These are phyloP conservation scores for Saussurea involucrata DNA, from an alignment of 129 eudicot genomes.

Conservation along the genomic window DNA sequence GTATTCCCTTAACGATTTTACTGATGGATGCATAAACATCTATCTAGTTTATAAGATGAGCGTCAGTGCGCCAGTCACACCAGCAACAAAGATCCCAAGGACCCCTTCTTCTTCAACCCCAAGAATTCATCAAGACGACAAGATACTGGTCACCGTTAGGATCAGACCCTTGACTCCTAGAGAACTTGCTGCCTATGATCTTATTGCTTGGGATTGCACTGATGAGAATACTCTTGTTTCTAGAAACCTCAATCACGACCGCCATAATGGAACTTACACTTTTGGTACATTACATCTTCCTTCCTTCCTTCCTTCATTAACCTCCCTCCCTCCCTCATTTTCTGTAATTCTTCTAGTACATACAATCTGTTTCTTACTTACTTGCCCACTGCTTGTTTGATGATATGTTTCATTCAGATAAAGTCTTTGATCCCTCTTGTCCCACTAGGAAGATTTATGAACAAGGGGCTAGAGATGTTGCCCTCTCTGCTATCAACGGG, in stretches of 20 bases:
- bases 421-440: slow-evolving; percentile 71
- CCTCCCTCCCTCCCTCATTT: too few species aligned
- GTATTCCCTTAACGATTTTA: background rate
- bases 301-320: background rate
- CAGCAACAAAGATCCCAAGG: slow-evolving; percentile 50
- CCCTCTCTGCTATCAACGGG: slow-evolving; percentile 89
- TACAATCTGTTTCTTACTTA: background rate
- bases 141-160: slow-evolving; percentile 82
- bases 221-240: slow-evolving; percentile 65
- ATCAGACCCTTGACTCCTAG: slow-evolving; percentile 71
- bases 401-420: slow-evolving; percentile 53
- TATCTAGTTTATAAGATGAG: slow-evolving; percentile 29
- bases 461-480: slow-evolving; percentile 95
- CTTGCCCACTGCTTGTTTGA: background rate
- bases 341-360: too few species aligned
- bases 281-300: slow-evolving; percentile 44
- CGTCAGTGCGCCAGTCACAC: slow-evolving; percentile 57
- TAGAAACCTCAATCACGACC: slow-evolving; percentile 59
- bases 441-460: slow-evolving; percentile 66
- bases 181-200: slow-evolving; percentile 79
- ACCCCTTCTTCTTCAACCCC: slow-evolving; percentile 42
- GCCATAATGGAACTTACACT: slow-evolving; percentile 50
- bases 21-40: background rate
- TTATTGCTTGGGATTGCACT: slow-evolving; percentile 77
- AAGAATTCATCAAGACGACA: slow-evolving; percentile 66